Conservation (phyloP, 2,329 filamentous ascomycete genomes). For the Blastomyces emzantsi region DNA sequence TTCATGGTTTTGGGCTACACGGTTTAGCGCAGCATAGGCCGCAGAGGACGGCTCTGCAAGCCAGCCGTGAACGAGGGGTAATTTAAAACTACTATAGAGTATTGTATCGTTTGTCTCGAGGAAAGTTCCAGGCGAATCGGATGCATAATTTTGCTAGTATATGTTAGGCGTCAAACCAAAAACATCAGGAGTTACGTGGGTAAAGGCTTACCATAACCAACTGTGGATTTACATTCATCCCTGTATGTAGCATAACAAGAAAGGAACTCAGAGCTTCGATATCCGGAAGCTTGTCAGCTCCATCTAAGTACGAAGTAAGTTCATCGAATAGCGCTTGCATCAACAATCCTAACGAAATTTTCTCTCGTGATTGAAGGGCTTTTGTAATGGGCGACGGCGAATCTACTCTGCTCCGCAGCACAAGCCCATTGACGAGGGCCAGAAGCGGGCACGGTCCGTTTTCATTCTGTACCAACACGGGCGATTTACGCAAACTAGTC, state of each 20-base stretch:
- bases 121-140: constrained; percentile 59
- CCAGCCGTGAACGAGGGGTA: constrained; percentile 92
- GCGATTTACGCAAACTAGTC: constrained; percentile 60
- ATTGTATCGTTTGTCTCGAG: constrained; percentile 79
- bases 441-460: constrained; percentile 93
- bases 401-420: constrained; percentile 65
- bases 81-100: constrained; percentile 80
- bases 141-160: constrained; percentile 32
- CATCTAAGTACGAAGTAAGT: constrained; percentile 67
- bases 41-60: constrained; percentile 58
- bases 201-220: constrained; percentile 52
- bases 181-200: constrained; percentile 5
- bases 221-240: constrained; percentile 95
- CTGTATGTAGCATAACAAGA: constrained; percentile 78
- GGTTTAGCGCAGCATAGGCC: constrained; percentile 59
- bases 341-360: constrained; percentile 75
- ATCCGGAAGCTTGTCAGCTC: constrained; percentile 65
- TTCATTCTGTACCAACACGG: constrained; percentile 82
- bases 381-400: constrained; percentile 64
- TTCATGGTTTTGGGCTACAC: constrained; percentile 77
- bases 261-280: constrained; percentile 83
- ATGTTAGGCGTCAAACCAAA: not conserved
- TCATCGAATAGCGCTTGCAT: constrained; percentile 90
- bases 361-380: constrained; percentile 68
- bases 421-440: constrained; percentile 85